A percentile compares a stretch with the other conserved stretches of the same genome.
Evolutionary conservation across 305 asterid species (phyloP).

Genomic region (Solanum hybrid): DNA sequence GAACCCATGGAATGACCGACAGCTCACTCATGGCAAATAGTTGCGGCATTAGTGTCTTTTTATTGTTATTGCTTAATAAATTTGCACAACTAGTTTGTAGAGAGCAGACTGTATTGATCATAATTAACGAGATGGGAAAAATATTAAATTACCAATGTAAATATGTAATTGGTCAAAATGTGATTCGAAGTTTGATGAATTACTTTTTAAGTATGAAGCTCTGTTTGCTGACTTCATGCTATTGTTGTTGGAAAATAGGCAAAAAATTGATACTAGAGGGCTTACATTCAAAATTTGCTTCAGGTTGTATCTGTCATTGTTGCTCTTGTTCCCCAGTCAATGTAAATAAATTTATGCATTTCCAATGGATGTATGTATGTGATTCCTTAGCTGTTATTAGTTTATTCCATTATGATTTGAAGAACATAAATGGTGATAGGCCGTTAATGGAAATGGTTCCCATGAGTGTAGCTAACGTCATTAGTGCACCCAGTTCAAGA

Average conservation of each 20-base stretch:
- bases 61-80: background rate
- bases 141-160: background rate
- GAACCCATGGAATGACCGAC: background rate
- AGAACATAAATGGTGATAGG: background rate
- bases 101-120: background rate
- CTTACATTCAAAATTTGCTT: background rate
- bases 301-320: background rate
- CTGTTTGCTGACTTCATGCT: background rate
- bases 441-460: background rate
- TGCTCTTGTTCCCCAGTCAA: background rate
- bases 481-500: background rate
- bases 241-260: background rate
- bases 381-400: background rate
- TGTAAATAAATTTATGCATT: background rate
- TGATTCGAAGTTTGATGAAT: background rate
- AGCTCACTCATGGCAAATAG: background rate
- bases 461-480: background rate
- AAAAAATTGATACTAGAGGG: background rate
- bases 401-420: background rate
- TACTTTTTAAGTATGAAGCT: background rate
- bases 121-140: background rate
- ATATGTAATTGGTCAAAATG: background rate
- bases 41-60: background rate
- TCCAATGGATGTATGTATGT: background rate
- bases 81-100: background rate